Evolutionary conservation across 208 protist genomes (phyloP).

Genomic region (Acanthamoeba triangularis): DNA sequence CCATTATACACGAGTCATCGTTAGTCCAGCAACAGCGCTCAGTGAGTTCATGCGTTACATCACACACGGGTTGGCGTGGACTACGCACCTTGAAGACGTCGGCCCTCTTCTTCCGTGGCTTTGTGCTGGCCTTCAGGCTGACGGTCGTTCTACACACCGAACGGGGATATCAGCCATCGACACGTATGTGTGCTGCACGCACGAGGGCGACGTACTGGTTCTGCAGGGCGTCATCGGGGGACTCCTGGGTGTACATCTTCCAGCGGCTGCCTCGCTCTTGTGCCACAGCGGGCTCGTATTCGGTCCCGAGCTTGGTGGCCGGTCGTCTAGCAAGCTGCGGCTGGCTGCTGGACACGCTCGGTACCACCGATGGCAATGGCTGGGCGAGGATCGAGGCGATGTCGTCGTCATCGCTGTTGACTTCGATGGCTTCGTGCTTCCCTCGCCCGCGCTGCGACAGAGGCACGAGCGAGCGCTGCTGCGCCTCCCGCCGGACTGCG

Average conservation of each 20-base stretch:
- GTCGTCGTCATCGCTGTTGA: slow-evolving; percentile 6
- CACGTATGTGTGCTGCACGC: too few species aligned
- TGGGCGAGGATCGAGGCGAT: not conserved
- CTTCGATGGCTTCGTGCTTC: not conserved
- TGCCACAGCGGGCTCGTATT: not conserved
- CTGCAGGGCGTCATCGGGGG: not conserved
- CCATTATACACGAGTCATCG: not conserved
- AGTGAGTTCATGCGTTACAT: too few species aligned
- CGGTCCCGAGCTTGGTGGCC: not conserved
- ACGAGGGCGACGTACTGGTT: not conserved
- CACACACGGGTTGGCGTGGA: not conserved
- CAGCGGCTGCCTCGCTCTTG: slow-evolving; percentile 39
- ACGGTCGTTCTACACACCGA: not conserved
- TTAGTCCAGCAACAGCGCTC: not conserved
- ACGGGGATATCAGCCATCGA: not conserved
- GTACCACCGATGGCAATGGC: not conserved
- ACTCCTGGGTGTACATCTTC: slow-evolving; percentile 55
- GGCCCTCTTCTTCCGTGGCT: not conserved
- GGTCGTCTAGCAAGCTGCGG: not conserved
- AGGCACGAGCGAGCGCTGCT: not conserved
- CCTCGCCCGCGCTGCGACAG: not conserved
- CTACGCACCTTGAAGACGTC: slow-evolving; percentile 7
- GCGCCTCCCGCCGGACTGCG: not conserved
- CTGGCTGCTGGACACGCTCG: not conserved
- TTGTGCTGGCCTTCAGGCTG: not conserved